These are phyloP conservation scores for Cardamine resedifolia DNA, from an alignment of 345 rosid genomes.

Conservation along the genomic window DNA sequence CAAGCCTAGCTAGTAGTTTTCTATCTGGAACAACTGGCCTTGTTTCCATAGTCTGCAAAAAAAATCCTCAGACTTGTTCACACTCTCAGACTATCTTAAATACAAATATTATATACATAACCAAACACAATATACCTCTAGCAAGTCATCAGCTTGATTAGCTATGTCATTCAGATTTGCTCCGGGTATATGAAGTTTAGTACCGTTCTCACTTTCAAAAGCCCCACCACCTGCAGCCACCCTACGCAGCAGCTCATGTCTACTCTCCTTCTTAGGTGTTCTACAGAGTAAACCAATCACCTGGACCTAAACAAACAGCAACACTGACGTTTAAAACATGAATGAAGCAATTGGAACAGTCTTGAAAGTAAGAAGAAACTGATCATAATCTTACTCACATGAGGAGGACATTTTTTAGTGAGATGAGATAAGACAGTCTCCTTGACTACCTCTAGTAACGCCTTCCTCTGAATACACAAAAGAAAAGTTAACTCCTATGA, in stretches of 20 bases:
- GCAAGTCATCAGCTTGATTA: constrained; percentile 89
- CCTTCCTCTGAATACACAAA: constrained; percentile 62
- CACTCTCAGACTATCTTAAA: background rate
- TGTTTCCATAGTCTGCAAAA: constrained; percentile 84
- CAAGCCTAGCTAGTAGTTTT: constrained; percentile 82
- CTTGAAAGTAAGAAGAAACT: background rate
- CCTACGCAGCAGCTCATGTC: constrained; percentile 84
- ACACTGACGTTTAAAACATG: background rate
- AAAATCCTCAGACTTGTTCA: background rate
- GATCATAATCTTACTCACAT: constrained; percentile 48
- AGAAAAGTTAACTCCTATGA: constrained; percentile 15
- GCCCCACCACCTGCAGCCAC: constrained; percentile 98
- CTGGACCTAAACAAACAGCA: constrained; percentile 55
- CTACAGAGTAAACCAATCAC: constrained; percentile 94
- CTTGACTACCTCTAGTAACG: constrained; percentile 77
- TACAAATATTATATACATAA: background rate
- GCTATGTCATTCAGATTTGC: constrained; percentile 90
- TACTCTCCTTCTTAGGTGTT: constrained; percentile 83
- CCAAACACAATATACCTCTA: constrained; percentile 56
- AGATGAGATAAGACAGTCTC: constrained; percentile 87
- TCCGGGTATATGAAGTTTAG: constrained; percentile 83
- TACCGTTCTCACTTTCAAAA: constrained; percentile 66
- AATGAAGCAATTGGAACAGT: background rate
- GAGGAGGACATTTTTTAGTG: constrained; percentile 83
- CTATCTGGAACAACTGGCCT: constrained; percentile 81